Percentiles rank a stretch among this genome's conserved stretches.
These are phyloP conservation scores for Phytophthora niederhauseri DNA, from an alignment of 352 stramenopile species.

Conservation along the genomic window DNA sequence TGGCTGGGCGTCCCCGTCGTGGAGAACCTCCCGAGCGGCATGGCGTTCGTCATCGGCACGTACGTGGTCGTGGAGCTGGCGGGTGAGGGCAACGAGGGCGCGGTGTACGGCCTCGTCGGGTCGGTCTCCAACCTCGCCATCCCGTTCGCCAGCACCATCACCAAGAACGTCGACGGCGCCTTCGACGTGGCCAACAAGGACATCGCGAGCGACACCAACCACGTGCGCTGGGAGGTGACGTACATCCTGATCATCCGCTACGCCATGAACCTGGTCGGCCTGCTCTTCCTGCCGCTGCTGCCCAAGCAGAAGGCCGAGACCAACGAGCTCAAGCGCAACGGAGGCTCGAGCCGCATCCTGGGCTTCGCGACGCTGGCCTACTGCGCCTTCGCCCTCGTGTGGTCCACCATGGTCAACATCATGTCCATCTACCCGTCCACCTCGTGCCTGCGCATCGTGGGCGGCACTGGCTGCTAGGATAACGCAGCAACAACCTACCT, in stretches of 20 bases:
- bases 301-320: slow-evolving; percentile 56
- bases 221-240: slow-evolving; percentile 48
- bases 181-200: slow-evolving; percentile 49
- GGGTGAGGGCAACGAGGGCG: slow-evolving; percentile 47
- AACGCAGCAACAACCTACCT: not conserved
- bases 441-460: slow-evolving; percentile 35
- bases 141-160: slow-evolving; percentile 48
- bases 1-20: slow-evolving; percentile 42
- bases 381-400: slow-evolving; percentile 40
- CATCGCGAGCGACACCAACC: slow-evolving; percentile 45
- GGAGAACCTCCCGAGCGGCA: slow-evolving; percentile 38
- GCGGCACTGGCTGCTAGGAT: slow-evolving; percentile 38
- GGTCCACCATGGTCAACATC: slow-evolving; percentile 41
- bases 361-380: slow-evolving; percentile 44
- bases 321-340: slow-evolving; percentile 43
- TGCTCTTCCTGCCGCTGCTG: slow-evolving; percentile 48
- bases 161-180: slow-evolving; percentile 43
- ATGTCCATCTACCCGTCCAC: slow-evolving; percentile 41
- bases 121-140: slow-evolving; percentile 46
- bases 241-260: slow-evolving; percentile 52
- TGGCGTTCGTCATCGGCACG: slow-evolving; percentile 46
- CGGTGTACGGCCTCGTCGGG: slow-evolving; percentile 46
- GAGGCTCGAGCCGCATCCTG: slow-evolving; percentile 44
- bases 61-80: slow-evolving; percentile 58
- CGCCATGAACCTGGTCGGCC: slow-evolving; percentile 33